Evolutionary conservation across 352 stramenopile genomes (phyloP), one percentile per base, ranked within the genome.

Genomic region (Globisporangium megalacanthum): DNA sequence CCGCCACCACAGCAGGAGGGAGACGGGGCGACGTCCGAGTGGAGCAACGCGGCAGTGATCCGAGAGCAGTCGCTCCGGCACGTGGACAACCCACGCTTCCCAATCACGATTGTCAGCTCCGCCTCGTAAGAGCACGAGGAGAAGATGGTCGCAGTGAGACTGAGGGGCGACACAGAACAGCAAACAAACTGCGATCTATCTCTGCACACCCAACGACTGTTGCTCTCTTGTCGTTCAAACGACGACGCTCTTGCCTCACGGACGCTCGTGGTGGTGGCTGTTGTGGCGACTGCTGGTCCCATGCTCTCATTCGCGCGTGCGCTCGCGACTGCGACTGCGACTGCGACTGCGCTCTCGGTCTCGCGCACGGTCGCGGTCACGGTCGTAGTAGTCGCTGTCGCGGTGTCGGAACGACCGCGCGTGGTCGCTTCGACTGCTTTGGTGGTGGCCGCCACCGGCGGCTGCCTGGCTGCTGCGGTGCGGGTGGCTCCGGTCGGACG

Each of bases 361-460:
- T 5, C 51, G 58, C 9, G 64, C 56, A n/a, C 65, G 61, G 54
- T 70, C 51, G 13, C 54, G 47, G 54, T 70, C 51, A 10, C 54
- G 47, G 37, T 68, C 61, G n/a, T 70, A 68, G 41, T 70, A 66
- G 29, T 68, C 61, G 41, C 54, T 70, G 35, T 61, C 47, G 25
- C 62, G 47, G 22, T 61, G 58, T 14, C 58, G 62, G 56, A 56
- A 65, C 22, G 45, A 50, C 0, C 51, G 52, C 1, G 49, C 11
- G 8, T 36, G 48, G 19, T 52, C 49, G 15, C 33, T 37, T 48
- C 54, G 51, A 22, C 52, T 52, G 44, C 49, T 52, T 19, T 50
- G 49, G 22, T 68, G 56, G 25, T 59, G 58, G 25, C 36, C 33
- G 6, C 8, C 13, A 11, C 29, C 19, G 17, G 31, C 15, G 13